Evolutionary conservation across 2,329 filamentous ascomycete species (phyloP).

Genomic region (Neurospora crassa): DNA sequence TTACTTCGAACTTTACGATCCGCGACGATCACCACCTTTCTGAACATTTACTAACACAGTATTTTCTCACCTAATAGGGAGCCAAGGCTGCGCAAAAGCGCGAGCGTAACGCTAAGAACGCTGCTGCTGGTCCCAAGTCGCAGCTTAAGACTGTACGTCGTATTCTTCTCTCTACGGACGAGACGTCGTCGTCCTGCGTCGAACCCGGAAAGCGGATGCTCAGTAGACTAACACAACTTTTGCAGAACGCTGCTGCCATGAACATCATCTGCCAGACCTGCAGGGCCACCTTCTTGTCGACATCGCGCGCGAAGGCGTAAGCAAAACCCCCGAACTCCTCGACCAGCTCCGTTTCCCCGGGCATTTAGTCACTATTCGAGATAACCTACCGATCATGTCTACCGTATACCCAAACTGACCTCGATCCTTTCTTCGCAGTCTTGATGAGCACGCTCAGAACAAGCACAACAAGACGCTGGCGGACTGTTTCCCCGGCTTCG

Average conservation of each 20-base stretch:
- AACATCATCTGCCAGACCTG: constrained; percentile 69
- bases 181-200: not conserved
- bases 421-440: constrained; percentile 27
- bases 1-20: not conserved
- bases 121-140: constrained; percentile 48
- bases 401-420: constrained; percentile 6
- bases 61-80: constrained; percentile 18
- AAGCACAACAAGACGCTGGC: constrained; percentile 65
- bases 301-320: constrained; percentile 61
- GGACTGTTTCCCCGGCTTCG: constrained; percentile 58
- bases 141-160: constrained; percentile 56
- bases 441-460: constrained; percentile 63
- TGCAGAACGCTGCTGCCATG: constrained; percentile 62
- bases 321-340: constrained; percentile 19
- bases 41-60: constrained; percentile 1
- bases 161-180: not conserved
- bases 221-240: not conserved
- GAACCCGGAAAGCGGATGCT: not conserved
- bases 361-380: not conserved
- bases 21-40: constrained; percentile 1
- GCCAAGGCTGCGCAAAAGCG: constrained; percentile 50
- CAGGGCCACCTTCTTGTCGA: constrained; percentile 72
- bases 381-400: not conserved
- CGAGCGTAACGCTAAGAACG: constrained; percentile 59
- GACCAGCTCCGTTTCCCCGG: not conserved